A percentile compares a stretch with the other conserved stretches of the same genome.
Conservation (phyloP, 192 early-diverging fungal genomes). For the Coemansia pectinata region DNA sequence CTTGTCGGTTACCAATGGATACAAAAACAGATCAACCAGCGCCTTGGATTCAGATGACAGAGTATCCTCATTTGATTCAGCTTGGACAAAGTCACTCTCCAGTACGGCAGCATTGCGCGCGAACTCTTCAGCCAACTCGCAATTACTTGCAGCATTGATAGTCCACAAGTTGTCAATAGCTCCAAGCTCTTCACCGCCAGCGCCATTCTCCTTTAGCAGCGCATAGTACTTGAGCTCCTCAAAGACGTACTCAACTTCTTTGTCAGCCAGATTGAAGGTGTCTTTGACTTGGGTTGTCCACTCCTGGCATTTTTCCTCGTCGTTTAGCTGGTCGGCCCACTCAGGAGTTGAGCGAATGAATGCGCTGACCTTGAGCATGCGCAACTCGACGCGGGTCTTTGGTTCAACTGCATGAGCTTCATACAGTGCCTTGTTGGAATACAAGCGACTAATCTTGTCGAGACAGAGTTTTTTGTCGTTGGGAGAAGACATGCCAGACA, state of each 20-base stretch:
- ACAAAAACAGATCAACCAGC: not conserved
- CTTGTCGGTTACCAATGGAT: not conserved
- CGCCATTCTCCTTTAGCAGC: slow-evolving; percentile 1
- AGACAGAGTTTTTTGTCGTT: not conserved
- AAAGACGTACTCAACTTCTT: slow-evolving; percentile 20
- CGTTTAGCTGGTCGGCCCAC: not conserved
- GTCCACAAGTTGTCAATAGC: slow-evolving; percentile 31
- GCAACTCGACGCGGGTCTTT: not conserved
- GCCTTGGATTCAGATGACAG: not conserved
- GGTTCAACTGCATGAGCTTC: not conserved
- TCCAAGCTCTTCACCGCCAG: slow-evolving; percentile 24
- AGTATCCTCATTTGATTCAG: not conserved
- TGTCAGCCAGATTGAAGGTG: slow-evolving; percentile 8
- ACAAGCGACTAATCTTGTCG: not conserved
- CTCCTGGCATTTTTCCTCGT: not conserved
- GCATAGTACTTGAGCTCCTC: slow-evolving; percentile 36
- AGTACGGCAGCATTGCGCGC: not conserved
- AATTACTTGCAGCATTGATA: not conserved
- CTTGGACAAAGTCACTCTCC: not conserved
- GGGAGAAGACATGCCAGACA: not conserved
- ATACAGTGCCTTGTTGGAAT: not conserved
- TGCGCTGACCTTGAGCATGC: not conserved
- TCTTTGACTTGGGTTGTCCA: not conserved
- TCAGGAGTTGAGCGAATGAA: not conserved
- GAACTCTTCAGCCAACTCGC: not conserved